Evolutionary conservation across 352 stramenopile species (phyloP).

Genomic region (Thalassiosira livingstoniorum): DNA sequence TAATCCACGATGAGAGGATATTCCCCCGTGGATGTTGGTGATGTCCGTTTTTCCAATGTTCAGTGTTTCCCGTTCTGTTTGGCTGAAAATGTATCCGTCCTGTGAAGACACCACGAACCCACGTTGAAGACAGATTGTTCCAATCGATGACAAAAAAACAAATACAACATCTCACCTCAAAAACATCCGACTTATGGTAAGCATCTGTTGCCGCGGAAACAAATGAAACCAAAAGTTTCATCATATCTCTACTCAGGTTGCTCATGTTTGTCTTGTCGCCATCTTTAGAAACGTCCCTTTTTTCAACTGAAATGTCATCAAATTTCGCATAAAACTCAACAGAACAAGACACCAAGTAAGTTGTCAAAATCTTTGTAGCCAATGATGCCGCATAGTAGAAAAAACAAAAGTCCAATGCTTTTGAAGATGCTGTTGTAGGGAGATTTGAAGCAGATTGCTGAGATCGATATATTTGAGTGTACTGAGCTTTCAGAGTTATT

Average conservation of each 20-base stretch:
- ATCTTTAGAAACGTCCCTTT: slow-evolving; percentile 3
- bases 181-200: slow-evolving; percentile 80
- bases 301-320: slow-evolving; percentile 24
- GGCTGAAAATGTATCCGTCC: slow-evolving; percentile 67
- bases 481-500: slow-evolving; percentile 51
- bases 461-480: slow-evolving; percentile 19
- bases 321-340: slow-evolving; percentile 54
- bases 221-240: slow-evolving; percentile 58
- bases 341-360: slow-evolving; percentile 53
- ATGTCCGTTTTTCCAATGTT: slow-evolving; percentile 50
- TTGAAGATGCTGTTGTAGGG: slow-evolving; percentile 12
- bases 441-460: not conserved
- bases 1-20: slow-evolving; percentile 19
- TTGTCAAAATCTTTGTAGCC: slow-evolving; percentile 53
- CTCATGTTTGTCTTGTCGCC: slow-evolving; percentile 41
- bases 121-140: slow-evolving; percentile 17
- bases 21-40: not conserved
- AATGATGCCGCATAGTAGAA: slow-evolving; percentile 63
- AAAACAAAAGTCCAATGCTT: slow-evolving; percentile 54
- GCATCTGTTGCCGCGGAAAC: slow-evolving; percentile 72
- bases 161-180: slow-evolving; percentile 64
- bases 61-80: slow-evolving; percentile 63
- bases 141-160: not conserved
- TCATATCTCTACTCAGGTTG: slow-evolving; percentile 49
- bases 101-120: slow-evolving; percentile 22